A percentile compares a stretch with the other conserved stretches of the same genome.
phyloP scores from a whole-genome alignment of 78 protist genomes.

The Bigelowiella natans region DNA sequence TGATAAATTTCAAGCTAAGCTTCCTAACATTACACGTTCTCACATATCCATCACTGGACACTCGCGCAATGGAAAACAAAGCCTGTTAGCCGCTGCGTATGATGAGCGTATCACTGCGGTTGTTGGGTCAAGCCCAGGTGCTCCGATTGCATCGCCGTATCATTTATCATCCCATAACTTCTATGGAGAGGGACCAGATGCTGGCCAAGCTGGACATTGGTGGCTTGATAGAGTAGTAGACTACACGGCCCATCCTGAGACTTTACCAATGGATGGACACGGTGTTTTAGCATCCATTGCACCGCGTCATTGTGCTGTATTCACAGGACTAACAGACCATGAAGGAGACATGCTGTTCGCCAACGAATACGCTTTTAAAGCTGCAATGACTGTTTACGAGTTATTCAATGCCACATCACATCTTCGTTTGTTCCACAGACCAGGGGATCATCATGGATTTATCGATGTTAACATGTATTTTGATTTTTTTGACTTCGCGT shows the following conservation, averaged over 20 bases:
- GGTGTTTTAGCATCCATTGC: constrained; percentile 12
- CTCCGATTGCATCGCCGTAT: not conserved
- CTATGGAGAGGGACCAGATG: not conserved
- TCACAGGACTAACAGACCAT: too few relatives aligned
- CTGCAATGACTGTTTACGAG: too few relatives aligned
- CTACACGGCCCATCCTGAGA: not conserved
- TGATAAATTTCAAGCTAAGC: too few relatives aligned
- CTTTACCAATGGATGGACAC: constrained; percentile 3
- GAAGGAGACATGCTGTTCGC: too few relatives aligned
- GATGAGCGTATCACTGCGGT: constrained; percentile 21
- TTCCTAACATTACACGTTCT: not conserved
- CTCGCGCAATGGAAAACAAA: constrained; percentile 18
- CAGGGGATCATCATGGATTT: too few relatives aligned
- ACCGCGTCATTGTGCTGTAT: too few relatives aligned
- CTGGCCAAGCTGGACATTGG: not conserved
- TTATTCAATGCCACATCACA: too few relatives aligned
- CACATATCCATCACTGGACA: constrained; percentile 2
- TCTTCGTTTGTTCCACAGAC: too few relatives aligned
- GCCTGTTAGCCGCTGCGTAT: not conserved
- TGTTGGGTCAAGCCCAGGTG: not conserved
- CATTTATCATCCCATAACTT: not conserved
- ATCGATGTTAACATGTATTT: too few relatives aligned
- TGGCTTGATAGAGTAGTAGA: not conserved
- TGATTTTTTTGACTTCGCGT: too few relatives aligned
- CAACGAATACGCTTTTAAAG: too few relatives aligned